phyloP scores from a whole-genome alignment of 2,329 filamentous ascomycete genomes.

The Incumbomyces lentus region DNA sequence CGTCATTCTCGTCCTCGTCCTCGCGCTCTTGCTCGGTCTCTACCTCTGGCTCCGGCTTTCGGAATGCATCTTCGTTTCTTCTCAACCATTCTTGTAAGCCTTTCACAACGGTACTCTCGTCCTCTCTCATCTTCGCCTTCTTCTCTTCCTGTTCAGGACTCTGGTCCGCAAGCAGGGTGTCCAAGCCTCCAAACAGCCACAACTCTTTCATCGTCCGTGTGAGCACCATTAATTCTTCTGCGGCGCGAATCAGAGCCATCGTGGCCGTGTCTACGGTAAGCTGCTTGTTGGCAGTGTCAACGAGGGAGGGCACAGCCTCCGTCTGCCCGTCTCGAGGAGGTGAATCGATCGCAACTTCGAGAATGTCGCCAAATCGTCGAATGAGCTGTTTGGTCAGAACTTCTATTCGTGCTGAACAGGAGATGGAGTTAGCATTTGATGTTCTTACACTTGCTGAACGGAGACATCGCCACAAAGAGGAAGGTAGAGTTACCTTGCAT shows the following conservation, averaged over 20 bases:
- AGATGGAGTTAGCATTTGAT: not conserved
- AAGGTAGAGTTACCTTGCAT: not conserved
- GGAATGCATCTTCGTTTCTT: not conserved
- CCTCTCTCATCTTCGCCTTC: conserved; percentile 32
- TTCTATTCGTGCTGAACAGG: conserved; percentile 14
- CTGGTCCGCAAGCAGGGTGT: conserved; percentile 41
- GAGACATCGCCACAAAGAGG: not conserved
- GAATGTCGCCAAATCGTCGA: conserved; percentile 17
- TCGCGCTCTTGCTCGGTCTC: not conserved
- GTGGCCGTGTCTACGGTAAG: conserved; percentile 45
- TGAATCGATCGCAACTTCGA: conserved; percentile 13
- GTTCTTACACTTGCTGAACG: too few relatives aligned
- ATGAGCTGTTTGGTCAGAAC: conserved; percentile 16
- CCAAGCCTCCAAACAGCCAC: conserved; percentile 56
- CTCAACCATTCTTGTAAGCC: conserved; percentile 8
- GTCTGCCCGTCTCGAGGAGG: conserved; percentile 1
- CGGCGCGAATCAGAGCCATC: conserved; percentile 48
- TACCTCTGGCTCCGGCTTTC: not conserved
- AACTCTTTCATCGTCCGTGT: conserved; percentile 55
- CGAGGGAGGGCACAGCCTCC: conserved; percentile 24
- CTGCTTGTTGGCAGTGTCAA: conserved; percentile 46
- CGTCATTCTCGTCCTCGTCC: not conserved
- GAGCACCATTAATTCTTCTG: conserved; percentile 51
- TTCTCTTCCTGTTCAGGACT: conserved; percentile 32
- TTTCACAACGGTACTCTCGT: conserved; percentile 34